Base-by-base conservation (phyloP, 805 yeast genomes). In the Candida ponderosae region DNA sequence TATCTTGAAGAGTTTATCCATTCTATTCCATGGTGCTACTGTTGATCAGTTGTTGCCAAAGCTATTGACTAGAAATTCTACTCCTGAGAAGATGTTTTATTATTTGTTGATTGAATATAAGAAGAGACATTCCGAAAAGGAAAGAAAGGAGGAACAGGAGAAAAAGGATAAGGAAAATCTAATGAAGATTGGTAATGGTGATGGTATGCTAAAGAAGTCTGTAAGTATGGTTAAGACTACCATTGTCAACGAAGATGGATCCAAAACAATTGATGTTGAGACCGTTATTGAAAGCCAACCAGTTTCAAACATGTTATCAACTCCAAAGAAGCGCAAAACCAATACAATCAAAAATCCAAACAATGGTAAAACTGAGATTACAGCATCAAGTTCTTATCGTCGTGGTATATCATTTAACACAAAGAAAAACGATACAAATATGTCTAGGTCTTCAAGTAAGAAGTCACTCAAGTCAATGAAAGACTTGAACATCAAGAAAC, bases 81-180 rank as follows among this genome's bases (percentile, higher is more conserved):
- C 77, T 48, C 71, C 88, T 1, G 95, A 86, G 49, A 86, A 86
- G 65, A 78, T 86, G 33, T 81, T 86, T 50, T 86, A 86, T 60
- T 82, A 82, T 45, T 60, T 87, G 32, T 64, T 86, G 44, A 64
- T 77, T 65, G 74, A 82, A 46, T 87, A 86, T 57, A 69, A 93
- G 43, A 75, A 74, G 43, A 88, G 81, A 40, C 86, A 79, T 48
- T 51, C 63, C 34, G 45, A 34, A 4, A 42, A 44, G 26, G 46
- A 47, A 8, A 41, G 38, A n/a, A 31, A 42, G 7, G 52, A 49
- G 32, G 37, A 39, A 3, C 32, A 39, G 3, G 34, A 43, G 7
- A 47, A 46, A 34, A 38, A 38, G 11, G 40, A 45, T 47, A 60
- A 45, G 45, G 13, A 24, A 13, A n/a, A 7, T 24, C 13, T n/a